Percentiles rank a stretch among this genome's conserved stretches.
phyloP scores from a whole-genome alignment of 345 rosid genomes.

The Gossypium anomalum region DNA sequence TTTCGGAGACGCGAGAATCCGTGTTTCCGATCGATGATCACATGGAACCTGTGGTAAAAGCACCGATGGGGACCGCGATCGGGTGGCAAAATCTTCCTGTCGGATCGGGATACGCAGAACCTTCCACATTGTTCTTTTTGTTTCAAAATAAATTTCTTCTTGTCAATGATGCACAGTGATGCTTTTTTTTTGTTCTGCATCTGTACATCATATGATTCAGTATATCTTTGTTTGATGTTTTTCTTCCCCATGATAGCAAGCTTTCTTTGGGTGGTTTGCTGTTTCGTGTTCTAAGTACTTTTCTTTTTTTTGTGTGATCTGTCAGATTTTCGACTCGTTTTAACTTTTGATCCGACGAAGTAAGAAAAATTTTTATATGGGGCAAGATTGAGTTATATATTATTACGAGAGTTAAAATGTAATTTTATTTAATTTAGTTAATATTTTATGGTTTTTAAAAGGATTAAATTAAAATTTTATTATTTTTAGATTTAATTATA shows the following conservation, averaged over 20 bases:
- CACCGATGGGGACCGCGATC: not conserved
- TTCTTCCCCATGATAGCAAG: too few species aligned
- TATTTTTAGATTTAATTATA: fast-evolving
- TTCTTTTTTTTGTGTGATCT: too few species aligned
- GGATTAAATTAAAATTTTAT: too few species aligned
- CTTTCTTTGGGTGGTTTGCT: not conserved
- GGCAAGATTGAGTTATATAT: too few species aligned
- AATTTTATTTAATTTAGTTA: fast-evolving
- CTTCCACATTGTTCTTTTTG: constrained; percentile 26
- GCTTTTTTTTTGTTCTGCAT: not conserved
- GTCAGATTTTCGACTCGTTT: too few species aligned
- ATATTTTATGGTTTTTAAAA: too few species aligned
- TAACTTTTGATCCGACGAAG: too few species aligned
- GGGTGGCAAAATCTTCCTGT: constrained; percentile 25
- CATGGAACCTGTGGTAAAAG: not conserved
- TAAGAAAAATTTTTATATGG: too few species aligned
- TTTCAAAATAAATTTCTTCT: constrained; percentile 47
- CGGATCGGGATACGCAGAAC: constrained; percentile 21
- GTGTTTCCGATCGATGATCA: constrained; percentile 16
- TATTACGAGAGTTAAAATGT: too few species aligned
- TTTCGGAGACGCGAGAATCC: constrained; percentile 21
- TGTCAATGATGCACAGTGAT: constrained; percentile 30
- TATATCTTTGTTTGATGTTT: not conserved
- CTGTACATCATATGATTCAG: not conserved
- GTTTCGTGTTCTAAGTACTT: not conserved